Conservation (phyloP, 2,329 filamentous ascomycete species). For the Fusarium udum region DNA sequence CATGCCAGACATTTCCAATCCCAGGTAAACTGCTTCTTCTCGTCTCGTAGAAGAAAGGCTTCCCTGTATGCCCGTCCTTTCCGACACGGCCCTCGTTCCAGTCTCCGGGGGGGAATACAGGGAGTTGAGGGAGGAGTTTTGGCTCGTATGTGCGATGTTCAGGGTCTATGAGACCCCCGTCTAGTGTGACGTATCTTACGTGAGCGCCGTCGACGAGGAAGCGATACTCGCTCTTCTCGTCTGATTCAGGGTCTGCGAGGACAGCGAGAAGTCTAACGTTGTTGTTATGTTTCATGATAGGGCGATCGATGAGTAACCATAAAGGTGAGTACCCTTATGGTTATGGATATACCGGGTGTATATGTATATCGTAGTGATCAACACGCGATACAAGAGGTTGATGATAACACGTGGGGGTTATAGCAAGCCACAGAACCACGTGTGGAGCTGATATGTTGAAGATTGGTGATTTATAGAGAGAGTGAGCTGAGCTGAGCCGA, state of each 20-base stretch:
- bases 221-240: slow-evolving; percentile 49
- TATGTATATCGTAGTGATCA: not conserved
- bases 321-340: not conserved
- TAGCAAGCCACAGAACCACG: not conserved
- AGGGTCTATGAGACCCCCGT: slow-evolving; percentile 45
- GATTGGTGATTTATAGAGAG: not conserved
- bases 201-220: slow-evolving; percentile 48
- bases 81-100: slow-evolving; percentile 53
- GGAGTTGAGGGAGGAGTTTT: slow-evolving; percentile 46
- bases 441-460: not conserved
- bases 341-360: not conserved
- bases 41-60: slow-evolving; percentile 42
- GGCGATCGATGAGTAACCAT: not conserved
- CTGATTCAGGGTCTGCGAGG: slow-evolving; percentile 40
- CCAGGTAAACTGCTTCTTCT: slow-evolving; percentile 43
- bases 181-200: slow-evolving; percentile 55
- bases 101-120: slow-evolving; percentile 50
- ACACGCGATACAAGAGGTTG: not conserved
- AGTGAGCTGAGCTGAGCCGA: not conserved
- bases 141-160: slow-evolving; percentile 49
- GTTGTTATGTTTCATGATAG: slow-evolving; percentile 27
- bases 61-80: slow-evolving; percentile 35
- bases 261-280: slow-evolving; percentile 41
- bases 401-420: not conserved
- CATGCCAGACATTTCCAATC: slow-evolving; percentile 49